phyloP scores from a whole-genome alignment of 2,329 filamentous ascomycete genomes.

The Fusarium guadeloupense region DNA sequence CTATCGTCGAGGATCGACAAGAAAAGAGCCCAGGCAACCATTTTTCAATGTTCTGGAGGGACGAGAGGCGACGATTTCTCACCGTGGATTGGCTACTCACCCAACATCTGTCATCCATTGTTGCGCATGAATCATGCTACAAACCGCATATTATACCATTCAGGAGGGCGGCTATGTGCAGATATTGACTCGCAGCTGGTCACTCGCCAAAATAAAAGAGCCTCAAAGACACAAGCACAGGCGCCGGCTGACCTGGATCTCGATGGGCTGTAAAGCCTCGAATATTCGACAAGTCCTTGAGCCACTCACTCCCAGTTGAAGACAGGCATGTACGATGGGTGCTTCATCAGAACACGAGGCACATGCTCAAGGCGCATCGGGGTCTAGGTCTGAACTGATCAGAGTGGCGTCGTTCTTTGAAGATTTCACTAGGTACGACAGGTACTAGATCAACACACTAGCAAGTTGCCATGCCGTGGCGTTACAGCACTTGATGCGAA shows the following conservation, averaged over 20 bases:
- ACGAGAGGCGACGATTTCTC: neutral
- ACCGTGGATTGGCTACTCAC: neutral
- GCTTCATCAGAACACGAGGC: conserved; percentile 36
- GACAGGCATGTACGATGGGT: neutral
- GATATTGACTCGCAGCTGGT: conserved; percentile 9
- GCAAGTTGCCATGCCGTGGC: conserved; percentile 2
- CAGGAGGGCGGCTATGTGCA: conserved; percentile 16
- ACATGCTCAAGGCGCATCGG: conserved; percentile 19
- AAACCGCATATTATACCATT: conserved; percentile 25
- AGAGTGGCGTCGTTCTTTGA: conserved; percentile 15
- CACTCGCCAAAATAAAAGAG: conserved; percentile 5
- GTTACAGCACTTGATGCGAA: neutral
- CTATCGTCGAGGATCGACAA: neutral
- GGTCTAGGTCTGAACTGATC: conserved; percentile 8
- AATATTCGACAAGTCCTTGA: conserved; percentile 2
- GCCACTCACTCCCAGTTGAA: neutral
- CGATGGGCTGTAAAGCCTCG: neutral
- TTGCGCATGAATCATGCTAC: conserved; percentile 5
- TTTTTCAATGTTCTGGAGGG: neutral
- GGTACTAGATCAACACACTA: neutral
- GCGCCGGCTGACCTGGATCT: neutral
- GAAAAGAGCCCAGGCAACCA: neutral
- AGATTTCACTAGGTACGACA: conserved; percentile 13
- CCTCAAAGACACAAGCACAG: conserved; percentile 7
- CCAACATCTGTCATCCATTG: conserved; percentile 1